Evolutionary conservation across 305 asterid genomes (phyloP).

Genomic region (Plantago lanceolata): DNA sequence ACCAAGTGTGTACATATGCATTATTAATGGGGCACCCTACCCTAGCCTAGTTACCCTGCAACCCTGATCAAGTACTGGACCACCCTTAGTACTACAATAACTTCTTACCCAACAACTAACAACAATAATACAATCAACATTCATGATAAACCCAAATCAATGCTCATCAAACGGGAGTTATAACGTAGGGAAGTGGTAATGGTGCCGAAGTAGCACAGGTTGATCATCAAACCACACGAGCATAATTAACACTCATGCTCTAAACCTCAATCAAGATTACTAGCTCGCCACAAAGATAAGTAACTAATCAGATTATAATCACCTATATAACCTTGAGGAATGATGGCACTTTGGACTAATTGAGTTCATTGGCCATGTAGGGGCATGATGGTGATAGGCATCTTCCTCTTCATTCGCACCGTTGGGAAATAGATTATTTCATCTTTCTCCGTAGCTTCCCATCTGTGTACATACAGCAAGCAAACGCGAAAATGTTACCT

Average conservation of each 20-base stretch:
- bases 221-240: too few species aligned
- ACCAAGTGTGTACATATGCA: neutral
- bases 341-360: constrained; percentile 4
- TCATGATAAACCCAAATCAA: too few species aligned
- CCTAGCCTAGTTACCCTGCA: neutral
- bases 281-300: neutral
- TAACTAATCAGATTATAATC: too few species aligned
- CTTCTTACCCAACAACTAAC: neutral
- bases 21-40: neutral
- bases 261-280: neutral
- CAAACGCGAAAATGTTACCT: constrained; percentile 30
- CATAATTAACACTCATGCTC: neutral
- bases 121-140: neutral
- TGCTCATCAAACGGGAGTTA: too few species aligned
- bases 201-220: too few species aligned
- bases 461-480: constrained; percentile 39
- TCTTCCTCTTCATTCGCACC: constrained; percentile 84
- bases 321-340: neutral
- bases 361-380: constrained; percentile 24
- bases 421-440: constrained; percentile 82
- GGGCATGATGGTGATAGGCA: constrained; percentile 74
- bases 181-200: too few species aligned
- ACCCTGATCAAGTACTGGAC: neutral
- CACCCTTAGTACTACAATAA: neutral
- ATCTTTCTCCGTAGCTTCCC: constrained; percentile 65